These are phyloP conservation scores for Sphagnum fallax DNA, from an alignment of 228 moss, liverwort and hornwort species.

Conservation along the genomic window DNA sequence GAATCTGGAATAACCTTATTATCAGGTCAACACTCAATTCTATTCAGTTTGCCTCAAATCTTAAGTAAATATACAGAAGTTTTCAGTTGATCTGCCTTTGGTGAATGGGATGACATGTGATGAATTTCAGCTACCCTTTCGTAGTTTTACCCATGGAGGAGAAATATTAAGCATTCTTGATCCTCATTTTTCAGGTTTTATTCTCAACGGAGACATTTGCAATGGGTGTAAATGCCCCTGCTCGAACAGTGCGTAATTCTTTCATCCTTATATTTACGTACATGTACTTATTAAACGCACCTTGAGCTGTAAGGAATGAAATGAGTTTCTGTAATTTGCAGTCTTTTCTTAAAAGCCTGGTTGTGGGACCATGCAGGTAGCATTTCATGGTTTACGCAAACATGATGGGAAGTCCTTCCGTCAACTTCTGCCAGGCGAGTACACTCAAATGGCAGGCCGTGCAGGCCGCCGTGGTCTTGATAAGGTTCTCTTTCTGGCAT, in stretches of 20 bases:
- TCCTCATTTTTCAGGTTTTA: constrained; percentile 48
- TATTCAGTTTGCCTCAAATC: no score
- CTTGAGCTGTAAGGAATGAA: background rate
- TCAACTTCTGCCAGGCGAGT: constrained; percentile 91
- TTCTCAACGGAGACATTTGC: constrained; percentile 99
- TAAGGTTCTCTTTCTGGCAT: constrained; percentile 39
- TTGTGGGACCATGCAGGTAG: constrained; percentile 52
- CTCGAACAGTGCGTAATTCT: constrained; percentile 65
- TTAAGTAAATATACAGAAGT: no score
- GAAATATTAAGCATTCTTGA: no score
- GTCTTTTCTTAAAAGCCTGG: background rate
- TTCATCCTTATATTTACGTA: background rate
- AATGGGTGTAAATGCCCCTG: constrained; percentile 99
- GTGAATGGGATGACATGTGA: no score
- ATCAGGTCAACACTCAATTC: no score
- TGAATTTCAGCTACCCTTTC: no score
- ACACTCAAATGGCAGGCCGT: constrained; percentile 98
- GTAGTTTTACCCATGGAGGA: no score
- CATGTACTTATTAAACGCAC: background rate
- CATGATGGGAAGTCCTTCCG: constrained; percentile 94
- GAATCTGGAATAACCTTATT: no score
- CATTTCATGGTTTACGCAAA: constrained; percentile 93
- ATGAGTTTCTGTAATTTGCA: background rate
- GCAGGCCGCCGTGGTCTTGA: constrained; percentile 98
- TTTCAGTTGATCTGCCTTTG: no score